phyloP scores from a whole-genome alignment of 164 flowering plant species.

The Berberis vulgaris region DNA sequence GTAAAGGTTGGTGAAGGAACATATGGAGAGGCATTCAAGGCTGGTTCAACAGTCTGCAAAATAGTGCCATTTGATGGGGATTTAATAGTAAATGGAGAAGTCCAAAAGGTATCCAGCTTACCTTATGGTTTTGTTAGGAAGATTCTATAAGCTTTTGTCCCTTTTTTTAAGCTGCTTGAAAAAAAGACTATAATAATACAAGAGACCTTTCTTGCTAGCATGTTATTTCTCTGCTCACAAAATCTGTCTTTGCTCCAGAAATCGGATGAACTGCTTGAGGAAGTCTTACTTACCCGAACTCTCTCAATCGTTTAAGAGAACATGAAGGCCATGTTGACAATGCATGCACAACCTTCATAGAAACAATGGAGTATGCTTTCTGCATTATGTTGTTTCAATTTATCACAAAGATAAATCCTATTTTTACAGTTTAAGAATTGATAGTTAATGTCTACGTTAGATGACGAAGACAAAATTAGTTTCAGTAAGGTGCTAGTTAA shows the following conservation, averaged over 20 bases:
- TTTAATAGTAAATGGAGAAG: conserved; percentile 76
- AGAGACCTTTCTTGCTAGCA: too few relatives aligned
- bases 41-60: conserved; percentile 76
- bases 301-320: conserved; percentile 62
- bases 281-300: conserved; percentile 68
- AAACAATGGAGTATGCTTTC: conserved; percentile 65
- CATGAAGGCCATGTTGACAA: conserved; percentile 34
- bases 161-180: too few relatives aligned
- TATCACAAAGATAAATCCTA: not conserved
- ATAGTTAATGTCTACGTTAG: too few relatives aligned
- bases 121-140: too few relatives aligned
- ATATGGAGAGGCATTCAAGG: conserved; percentile 92
- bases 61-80: conserved; percentile 94
- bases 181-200: too few relatives aligned
- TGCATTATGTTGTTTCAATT: not conserved
- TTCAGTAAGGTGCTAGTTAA: too few relatives aligned
- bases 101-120: conserved; percentile 62
- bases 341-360: conserved; percentile 65
- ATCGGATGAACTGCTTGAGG: conserved; percentile 87
- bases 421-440: too few relatives aligned
- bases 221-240: too few relatives aligned
- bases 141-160: too few relatives aligned
- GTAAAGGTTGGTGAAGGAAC: conserved; percentile 95
- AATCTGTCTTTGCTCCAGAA: conserved; percentile 32
- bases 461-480: too few relatives aligned